phyloP scores from a whole-genome alignment of 768 basidiomycete genomes.

The Hydnomerulius pinastri region DNA sequence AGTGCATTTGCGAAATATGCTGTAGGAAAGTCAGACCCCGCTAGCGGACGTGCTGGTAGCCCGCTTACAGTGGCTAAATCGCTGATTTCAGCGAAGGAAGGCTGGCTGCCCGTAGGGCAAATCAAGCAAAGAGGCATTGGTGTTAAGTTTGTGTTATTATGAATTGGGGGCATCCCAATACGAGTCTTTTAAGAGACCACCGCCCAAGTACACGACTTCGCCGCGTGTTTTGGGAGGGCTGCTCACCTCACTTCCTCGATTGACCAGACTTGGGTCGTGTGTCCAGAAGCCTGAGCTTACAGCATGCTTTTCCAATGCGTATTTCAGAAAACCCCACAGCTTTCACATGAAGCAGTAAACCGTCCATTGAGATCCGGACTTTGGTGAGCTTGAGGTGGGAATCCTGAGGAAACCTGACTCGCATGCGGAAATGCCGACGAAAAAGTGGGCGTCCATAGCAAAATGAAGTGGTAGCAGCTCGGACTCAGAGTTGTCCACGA shows the following conservation, averaged over 20 bases:
- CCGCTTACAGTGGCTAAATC: conserved; percentile 19
- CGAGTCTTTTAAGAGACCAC: conserved; percentile 31
- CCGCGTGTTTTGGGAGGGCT: conserved; percentile 31
- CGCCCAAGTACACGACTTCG: conserved; percentile 34
- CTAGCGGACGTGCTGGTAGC: background rate
- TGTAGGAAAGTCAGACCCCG: conserved; percentile 12
- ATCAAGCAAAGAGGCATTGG: conserved; percentile 26
- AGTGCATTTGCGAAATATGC: conserved; percentile 25
- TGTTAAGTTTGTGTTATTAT: conserved; percentile 16
- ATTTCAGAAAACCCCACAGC: conserved; percentile 7
- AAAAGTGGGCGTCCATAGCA: too few species aligned
- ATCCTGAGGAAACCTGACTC: too few species aligned
- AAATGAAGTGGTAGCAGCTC: too few species aligned
- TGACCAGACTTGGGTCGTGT: conserved; percentile 22
- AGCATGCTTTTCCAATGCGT: conserved; percentile 28
- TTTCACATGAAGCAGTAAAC: conserved; percentile 5
- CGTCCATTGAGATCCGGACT: background rate
- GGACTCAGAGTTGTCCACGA: too few species aligned
- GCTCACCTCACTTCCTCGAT: conserved; percentile 26
- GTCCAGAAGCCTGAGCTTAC: conserved; percentile 21
- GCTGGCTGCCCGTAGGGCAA: conserved; percentile 24
- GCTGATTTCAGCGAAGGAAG: conserved; percentile 20
- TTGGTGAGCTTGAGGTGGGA: background rate
- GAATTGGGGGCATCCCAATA: conserved; percentile 12
- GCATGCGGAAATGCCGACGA: too few species aligned